phyloP scores from a whole-genome alignment of 345 rosid species.

The Eucalyptus shirleyi region DNA sequence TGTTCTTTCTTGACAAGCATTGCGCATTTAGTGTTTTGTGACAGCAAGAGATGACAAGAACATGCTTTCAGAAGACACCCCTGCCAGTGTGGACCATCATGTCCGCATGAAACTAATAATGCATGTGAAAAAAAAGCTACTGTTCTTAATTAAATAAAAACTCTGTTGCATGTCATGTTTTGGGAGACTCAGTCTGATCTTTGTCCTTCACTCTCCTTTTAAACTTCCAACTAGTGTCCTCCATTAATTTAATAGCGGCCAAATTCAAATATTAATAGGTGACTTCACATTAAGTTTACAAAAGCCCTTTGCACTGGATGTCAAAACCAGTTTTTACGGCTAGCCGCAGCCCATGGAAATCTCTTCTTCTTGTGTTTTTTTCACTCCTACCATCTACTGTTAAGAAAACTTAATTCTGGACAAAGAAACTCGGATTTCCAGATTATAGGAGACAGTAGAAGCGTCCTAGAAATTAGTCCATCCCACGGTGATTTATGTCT shows the following conservation, averaged over 20 bases:
- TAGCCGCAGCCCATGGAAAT: background rate
- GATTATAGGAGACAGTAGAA: background rate
- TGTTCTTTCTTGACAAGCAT: background rate
- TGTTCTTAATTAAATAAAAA: background rate
- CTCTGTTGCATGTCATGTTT: background rate
- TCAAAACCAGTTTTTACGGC: background rate
- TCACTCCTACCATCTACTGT: background rate
- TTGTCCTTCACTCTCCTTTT: background rate
- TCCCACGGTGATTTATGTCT: background rate
- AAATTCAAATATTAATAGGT: background rate
- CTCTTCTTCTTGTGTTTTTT: background rate
- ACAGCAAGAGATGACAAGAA: background rate
- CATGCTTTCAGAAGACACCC: background rate
- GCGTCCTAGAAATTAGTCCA: background rate
- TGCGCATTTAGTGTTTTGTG: background rate
- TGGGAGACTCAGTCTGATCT: background rate
- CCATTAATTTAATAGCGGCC: background rate
- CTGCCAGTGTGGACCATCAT: background rate
- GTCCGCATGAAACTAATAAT: background rate
- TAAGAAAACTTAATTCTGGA: background rate
- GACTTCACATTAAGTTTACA: background rate
- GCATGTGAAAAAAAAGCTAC: background rate
- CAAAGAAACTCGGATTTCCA: background rate
- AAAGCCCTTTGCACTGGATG: background rate
- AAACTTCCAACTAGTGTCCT: background rate